Base-by-base conservation (phyloP, 192 early-diverging fungal species). In the Umbelopsis ramanniana region DNA sequence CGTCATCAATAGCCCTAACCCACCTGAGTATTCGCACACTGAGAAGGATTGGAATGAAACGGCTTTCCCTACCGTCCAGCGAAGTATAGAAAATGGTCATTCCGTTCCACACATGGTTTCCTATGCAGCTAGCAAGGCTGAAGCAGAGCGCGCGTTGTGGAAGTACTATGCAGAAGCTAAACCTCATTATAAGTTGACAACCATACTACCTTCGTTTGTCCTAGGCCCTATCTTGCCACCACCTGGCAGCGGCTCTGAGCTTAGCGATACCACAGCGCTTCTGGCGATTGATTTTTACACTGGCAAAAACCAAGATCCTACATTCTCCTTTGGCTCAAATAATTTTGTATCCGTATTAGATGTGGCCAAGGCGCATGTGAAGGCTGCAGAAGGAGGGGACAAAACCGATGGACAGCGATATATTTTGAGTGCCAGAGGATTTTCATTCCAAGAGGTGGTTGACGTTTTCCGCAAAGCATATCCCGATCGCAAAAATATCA, bases 21-120 rank as follows among this genome's bases (percentile, higher is more conserved):
- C 52, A 23, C 52, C 52, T 2, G 69, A 26, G 14, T 71, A 71
- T 37, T n/a, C 33, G 0, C 33, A 29, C 33, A 54, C 47, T 35
- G 69, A 71, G 50, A 26, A 71, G 21, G 69, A 71, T 53, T 71
- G 69, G 69, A 71, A 71, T 52, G 50, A 52, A 6, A 48, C 10
- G 4, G 50, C 69, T 38, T 33, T 33, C 11, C 21, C 11, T 6
- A 15, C n/a, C 5, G 17, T 71, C 14, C 19, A 68, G 21, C n/a
- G 23, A 22, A 23, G n/a, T n/a, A 23, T 52, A 52, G 52, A 21
- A 2, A 52, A 52, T 23, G 23, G 23, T 2, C 50, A 53, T 1
- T 4, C 52, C 3, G 2, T 53, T 9, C 69, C 47, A 26, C 50
- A 37, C 29, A 37, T 37, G 22, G 2, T 71, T 17, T 17, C 11